Evolutionary conservation across 2,329 filamentous ascomycete species (phyloP).

Genomic region (Zarea fungicola): DNA sequence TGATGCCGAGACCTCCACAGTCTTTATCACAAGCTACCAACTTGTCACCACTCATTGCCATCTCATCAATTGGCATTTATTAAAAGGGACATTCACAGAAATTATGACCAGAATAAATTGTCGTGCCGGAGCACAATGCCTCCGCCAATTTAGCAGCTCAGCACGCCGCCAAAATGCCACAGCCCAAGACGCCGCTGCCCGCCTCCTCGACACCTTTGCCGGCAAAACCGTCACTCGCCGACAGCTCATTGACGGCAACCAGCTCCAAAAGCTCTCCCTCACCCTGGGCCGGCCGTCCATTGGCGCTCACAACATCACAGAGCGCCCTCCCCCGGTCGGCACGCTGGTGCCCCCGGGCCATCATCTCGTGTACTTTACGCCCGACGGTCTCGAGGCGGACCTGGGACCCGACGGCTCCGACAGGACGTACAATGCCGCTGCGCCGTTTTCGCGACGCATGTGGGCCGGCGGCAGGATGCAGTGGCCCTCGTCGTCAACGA

Average conservation of each 20-base stretch:
- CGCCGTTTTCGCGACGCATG: conserved; percentile 59
- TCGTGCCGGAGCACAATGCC: background rate
- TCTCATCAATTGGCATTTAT: background rate
- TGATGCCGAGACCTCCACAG: background rate
- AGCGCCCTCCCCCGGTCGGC: conserved; percentile 32
- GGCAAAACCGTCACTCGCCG: conserved; percentile 23
- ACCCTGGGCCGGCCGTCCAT: conserved; percentile 49
- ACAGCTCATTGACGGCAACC: conserved; percentile 56
- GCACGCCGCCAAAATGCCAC: background rate
- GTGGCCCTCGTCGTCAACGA: conserved; percentile 38
- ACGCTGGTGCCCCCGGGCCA: conserved; percentile 54
- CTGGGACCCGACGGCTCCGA: conserved; percentile 59
- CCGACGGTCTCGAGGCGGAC: conserved; percentile 45
- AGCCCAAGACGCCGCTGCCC: conserved; percentile 24
- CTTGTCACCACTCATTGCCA: background rate
- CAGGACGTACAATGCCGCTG: conserved; percentile 51
- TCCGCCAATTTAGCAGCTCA: background rate
- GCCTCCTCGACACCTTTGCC: conserved; percentile 27
- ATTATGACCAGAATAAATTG: background rate
- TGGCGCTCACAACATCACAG: conserved; percentile 33
- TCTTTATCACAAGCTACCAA: background rate
- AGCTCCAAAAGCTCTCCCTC: conserved; percentile 56
- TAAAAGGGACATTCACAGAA: background rate
- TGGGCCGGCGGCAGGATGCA: conserved; percentile 60
- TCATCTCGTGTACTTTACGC: conserved; percentile 61